Base-by-base conservation (phyloP, 208 protist species). In the Strigomonas galati region DNA sequence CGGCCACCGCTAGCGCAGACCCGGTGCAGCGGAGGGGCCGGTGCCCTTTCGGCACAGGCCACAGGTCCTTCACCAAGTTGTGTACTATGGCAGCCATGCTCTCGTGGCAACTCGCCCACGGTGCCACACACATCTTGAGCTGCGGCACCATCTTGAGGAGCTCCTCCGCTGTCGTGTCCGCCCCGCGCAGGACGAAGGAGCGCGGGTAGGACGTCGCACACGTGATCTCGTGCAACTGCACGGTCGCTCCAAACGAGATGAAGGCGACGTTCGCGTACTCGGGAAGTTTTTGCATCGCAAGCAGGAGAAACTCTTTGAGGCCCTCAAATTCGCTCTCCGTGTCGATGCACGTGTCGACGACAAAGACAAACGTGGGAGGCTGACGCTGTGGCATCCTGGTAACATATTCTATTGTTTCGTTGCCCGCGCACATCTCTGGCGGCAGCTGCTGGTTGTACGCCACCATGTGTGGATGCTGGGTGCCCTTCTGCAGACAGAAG, bases 231-330 rank as follows among this genome's bases (percentile, higher is more conserved):
- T 96, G 88, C 62, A 97, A 49, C 60, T 92, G 83, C 65, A 99
- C 94, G 3, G 92, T 98, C 1, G 97, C 96, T 23, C 98, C 98
- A 74, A 96, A 99, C 0, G 98, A 99, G 65, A 99, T 98, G n/a
- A 99, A 74, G 60, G 96, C 97, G 23, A 99, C 93, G 19, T 89
- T 76, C 0, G 94, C 79, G 63, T 98, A 86, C 43, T 86, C 74
- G 17, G 99, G 98, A 14, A 99, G 75, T 35, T 97, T 82, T 26
- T 85, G 88, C 31, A 99, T 67, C 6, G 91, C 87, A 74, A 92
- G 71, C 19, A 87, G 69, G 19, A 99, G 81, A 63, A 95, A 94
- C 53, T 98, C 96, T 53, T 93, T 97, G 48, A 99, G 76, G 4
- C 87, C 85, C 58, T 85, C 62, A 9, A 99, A 68, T 63, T 99